phyloP scores from a whole-genome alignment of 305 asterid genomes.

The Solanum hybrid region DNA sequence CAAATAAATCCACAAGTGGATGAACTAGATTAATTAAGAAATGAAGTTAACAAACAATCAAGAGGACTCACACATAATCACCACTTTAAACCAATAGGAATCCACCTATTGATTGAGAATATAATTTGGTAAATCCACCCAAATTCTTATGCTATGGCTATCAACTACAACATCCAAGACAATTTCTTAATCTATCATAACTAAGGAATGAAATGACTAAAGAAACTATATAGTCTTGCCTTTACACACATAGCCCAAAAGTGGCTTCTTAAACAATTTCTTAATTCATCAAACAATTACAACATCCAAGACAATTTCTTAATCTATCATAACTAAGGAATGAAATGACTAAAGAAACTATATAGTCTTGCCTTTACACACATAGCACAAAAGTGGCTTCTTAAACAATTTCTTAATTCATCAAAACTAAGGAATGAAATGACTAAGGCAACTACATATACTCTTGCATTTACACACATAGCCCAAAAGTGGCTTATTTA shows the following conservation, averaged over 20 bases:
- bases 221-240: neutral
- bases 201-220: neutral
- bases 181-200: neutral
- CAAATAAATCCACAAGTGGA: neutral
- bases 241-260: neutral
- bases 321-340: neutral
- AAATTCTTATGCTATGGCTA: neutral
- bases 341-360: neutral
- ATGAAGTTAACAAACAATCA: neutral
- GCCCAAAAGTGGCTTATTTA: neutral
- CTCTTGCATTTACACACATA: neutral
- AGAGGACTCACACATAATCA: neutral
- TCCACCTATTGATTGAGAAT: neutral
- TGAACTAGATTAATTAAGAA: neutral
- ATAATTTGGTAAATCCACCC: neutral
- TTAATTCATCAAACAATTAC: neutral
- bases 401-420: neutral
- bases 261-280: too few species aligned
- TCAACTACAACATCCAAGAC: neutral
- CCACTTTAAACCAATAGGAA: neutral
- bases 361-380: neutral
- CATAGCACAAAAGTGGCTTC: too few species aligned
- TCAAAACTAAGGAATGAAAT: neutral
- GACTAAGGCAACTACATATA: neutral
- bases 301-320: too few species aligned